Evolutionary conservation across 1,284 basidiomycete species (phyloP).

Genomic region (Megacollybia platyphylla): DNA sequence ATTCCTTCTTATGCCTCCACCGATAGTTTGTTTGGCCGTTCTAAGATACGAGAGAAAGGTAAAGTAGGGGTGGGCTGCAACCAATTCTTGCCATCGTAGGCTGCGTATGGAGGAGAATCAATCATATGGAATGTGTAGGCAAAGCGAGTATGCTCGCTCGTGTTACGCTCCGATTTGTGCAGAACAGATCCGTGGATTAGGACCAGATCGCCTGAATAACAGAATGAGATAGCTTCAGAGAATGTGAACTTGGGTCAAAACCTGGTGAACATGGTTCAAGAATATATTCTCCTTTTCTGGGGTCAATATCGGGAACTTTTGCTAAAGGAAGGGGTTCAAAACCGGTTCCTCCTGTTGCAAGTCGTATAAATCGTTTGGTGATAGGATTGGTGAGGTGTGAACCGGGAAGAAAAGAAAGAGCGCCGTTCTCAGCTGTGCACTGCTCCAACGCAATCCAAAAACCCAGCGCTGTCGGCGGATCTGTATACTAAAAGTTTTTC

Average conservation of each 20-base stretch:
- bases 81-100: conserved; percentile 78
- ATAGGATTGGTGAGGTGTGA: conserved; percentile 69
- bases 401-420: conserved; percentile 86
- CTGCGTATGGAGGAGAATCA: conserved; percentile 50
- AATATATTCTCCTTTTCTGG: conserved; percentile 38
- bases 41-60: conserved; percentile 71
- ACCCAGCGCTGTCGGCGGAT: conserved; percentile 84
- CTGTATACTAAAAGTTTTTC: conserved; percentile 57
- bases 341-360: conserved; percentile 62
- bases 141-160: conserved; percentile 60
- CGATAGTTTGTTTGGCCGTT: conserved; percentile 11
- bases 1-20: too few species aligned
- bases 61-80: conserved; percentile 72
- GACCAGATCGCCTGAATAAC: conserved; percentile 59
- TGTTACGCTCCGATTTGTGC: conserved; percentile 82
- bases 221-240: neutral
- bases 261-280: conserved; percentile 71
- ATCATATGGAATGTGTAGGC: conserved; percentile 95
- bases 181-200: conserved; percentile 84
- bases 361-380: conserved; percentile 73
- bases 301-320: conserved; percentile 23
- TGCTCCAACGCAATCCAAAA: conserved; percentile 93
- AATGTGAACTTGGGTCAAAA: conserved; percentile 14
- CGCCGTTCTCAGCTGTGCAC: conserved; percentile 78
- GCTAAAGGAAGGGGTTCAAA: conserved; percentile 53